Evolutionary conservation across 805 yeast genomes (phyloP).

Genomic region (Saccharomycopsis capsularis): DNA sequence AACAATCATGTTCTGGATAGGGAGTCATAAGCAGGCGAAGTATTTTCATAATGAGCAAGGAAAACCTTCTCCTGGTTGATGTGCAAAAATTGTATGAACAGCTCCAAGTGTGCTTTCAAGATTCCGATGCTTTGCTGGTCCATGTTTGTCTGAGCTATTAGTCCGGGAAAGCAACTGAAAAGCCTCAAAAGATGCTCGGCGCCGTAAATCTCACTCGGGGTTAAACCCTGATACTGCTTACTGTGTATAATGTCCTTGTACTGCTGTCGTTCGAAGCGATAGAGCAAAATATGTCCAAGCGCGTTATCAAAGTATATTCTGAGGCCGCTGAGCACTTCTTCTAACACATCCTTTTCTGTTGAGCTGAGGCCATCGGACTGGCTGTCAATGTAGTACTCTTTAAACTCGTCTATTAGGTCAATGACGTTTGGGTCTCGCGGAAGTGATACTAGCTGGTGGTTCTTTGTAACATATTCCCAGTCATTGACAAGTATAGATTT

Average conservation of each 20-base stretch:
- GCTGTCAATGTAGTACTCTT: slow-evolving; percentile 24
- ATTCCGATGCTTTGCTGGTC: slow-evolving; percentile 62
- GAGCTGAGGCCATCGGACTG: slow-evolving; percentile 27
- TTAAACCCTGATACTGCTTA: slow-evolving; percentile 26
- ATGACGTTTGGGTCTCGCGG: slow-evolving; percentile 54
- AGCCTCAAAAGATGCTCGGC: slow-evolving; percentile 75
- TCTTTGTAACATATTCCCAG: slow-evolving; percentile 87
- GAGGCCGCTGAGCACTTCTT: slow-evolving; percentile 69
- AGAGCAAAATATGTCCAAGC: slow-evolving; percentile 60
- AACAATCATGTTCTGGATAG: slow-evolving; percentile 22
- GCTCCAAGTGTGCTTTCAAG: slow-evolving; percentile 48
- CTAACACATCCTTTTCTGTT: slow-evolving; percentile 43
- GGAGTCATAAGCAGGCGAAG: slow-evolving; percentile 43
- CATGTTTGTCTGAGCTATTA: slow-evolving; percentile 74
- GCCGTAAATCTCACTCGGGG: slow-evolving; percentile 55
- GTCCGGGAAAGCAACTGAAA: slow-evolving; percentile 72
- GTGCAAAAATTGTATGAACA: slow-evolving; percentile 46
- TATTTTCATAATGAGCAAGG: slow-evolving; percentile 41
- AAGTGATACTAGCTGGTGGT: slow-evolving; percentile 58
- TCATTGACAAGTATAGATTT: slow-evolving; percentile 78
- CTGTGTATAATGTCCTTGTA: slow-evolving; percentile 43
- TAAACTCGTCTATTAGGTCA: slow-evolving; percentile 48
- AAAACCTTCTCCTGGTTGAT: slow-evolving; percentile 35
- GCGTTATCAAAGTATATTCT: slow-evolving; percentile 67
- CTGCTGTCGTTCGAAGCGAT: slow-evolving; percentile 74